Evolutionary conservation across 2,329 filamentous ascomycete species (phyloP), one percentile per base, ranked within the genome.

Genomic region (Fusarium piperis): DNA sequence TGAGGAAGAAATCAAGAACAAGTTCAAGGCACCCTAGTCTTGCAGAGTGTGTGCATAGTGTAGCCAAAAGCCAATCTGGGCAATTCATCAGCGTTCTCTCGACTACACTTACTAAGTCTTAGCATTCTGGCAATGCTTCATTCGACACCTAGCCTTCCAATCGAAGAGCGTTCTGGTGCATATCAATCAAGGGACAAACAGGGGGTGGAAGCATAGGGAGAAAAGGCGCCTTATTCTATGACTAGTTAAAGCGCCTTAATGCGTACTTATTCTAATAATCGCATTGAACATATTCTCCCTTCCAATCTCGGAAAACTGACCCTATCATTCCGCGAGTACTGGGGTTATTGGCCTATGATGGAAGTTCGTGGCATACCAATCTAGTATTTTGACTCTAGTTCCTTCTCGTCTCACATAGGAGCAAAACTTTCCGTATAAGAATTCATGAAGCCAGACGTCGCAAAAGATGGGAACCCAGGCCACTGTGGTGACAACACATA

Each of bases 1-100:
- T 3, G 73, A 76, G 55, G 74, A 76, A 10, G 66, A 76, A 61
- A 76, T 76, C 9, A 65, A 51, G 15, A 66, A 61, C 10, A 76
- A 76, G 65, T 76, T 72, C 30, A 69, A 71, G 60, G 56, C 57
- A 10, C 38, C 64, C 23, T 69, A 51, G 35, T 18, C 11, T 32
- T 30, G 26, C n/a, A 18, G n/a, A 15, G 6, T 8, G 46, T 32
- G 46, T 51, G 11, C 11, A 18, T 18, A 18, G 11, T 18, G 36
- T 39, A 9, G n/a, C n/a, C n/a, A 39, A 39, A 18, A 11, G n/a
- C 18, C 36, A 39, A 39, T 18, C 16, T 39, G 36, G n/a, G 18
- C 36, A 39, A 39, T 39, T 39, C 36, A 39, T n/a, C 36, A n/a
- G n/a, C n/a, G n/a, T 39, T 12, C 9, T 32, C 28, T 51, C 28